Conservation (phyloP, 768 basidiomycete species). For the Leucocoprinus birnbaumii region DNA sequence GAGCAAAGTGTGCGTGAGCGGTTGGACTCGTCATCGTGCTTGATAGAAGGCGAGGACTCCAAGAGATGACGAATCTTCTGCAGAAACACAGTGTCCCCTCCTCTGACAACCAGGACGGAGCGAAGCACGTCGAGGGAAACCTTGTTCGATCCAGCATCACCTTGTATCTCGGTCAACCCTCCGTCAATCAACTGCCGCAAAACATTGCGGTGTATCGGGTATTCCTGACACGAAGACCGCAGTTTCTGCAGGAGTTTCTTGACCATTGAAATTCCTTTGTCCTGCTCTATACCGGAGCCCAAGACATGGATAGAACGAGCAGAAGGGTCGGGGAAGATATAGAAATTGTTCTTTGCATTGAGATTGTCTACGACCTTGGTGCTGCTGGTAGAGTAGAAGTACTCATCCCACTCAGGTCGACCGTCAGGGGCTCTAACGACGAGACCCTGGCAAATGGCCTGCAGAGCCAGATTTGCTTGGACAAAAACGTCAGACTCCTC, state of each 20-base stretch:
- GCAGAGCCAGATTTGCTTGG: conserved; percentile 32
- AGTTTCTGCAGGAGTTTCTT: conserved; percentile 38
- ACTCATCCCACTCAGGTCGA: conserved; percentile 42
- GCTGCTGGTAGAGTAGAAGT: conserved; percentile 42
- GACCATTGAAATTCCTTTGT: conserved; percentile 27
- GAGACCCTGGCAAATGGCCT: conserved; percentile 35
- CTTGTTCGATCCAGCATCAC: conserved; percentile 36
- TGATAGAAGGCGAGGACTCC: background rate
- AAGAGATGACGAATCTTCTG: conserved; percentile 9
- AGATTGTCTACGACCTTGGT: conserved; percentile 32
- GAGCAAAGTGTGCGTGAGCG: conserved; percentile 26
- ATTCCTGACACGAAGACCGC: conserved; percentile 27
- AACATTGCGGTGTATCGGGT: conserved; percentile 29
- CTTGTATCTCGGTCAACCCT: conserved; percentile 32
- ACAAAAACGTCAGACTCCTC: conserved; percentile 32
- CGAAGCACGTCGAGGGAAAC: conserved; percentile 39
- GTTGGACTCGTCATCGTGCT: background rate
- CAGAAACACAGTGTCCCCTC: conserved; percentile 26
- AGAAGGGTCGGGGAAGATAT: conserved; percentile 30
- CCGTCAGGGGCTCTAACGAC: conserved; percentile 27
- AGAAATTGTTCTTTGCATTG: conserved; percentile 28
- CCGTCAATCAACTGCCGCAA: conserved; percentile 39
- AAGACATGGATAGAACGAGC: conserved; percentile 30
- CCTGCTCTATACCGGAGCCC: conserved; percentile 30
- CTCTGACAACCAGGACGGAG: conserved; percentile 40